Base-by-base conservation (phyloP, 2,329 filamentous ascomycete genomes). In the Trichothecium roseum region DNA sequence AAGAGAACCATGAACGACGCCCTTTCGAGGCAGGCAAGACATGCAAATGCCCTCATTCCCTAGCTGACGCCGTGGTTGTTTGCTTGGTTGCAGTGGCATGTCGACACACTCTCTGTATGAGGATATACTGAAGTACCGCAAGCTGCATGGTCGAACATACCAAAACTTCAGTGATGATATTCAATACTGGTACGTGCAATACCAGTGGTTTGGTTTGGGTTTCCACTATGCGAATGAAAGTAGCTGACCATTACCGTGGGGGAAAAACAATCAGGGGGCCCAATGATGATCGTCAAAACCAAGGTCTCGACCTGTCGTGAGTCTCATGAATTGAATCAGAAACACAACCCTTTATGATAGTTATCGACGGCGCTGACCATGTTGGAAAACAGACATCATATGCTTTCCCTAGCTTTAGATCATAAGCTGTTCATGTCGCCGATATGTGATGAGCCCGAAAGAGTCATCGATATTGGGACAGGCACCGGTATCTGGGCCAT, bases 401-500 rank as follows among this genome's bases (percentile, higher is more conserved):
- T 42, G n/a, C 30, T 49, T 9, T 42, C 43, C 4, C 42, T 51
- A 27, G 31, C 43, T 1, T 40, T 53, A 2, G 46, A 47, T 7
- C 42, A 49, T 18, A 32, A 45, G 30, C 37, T 53, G 5, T 48
- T 43, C 22, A 31, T 50, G 3, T 47, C 48, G 2, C 51, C 51
- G 1, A 37, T 54, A 15, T 35, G 41, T 8, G 30, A 37, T 4
- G 37, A 44, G n/a, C 47, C 49, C 1, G 14, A 40, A 29, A 37
- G 35, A 27, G 38, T 52, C 8, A 51, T 75, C 18, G 69, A 74
- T 42, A 51, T 74, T 13, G 67, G 69, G 18, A 75, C 71, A 5
- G 74, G 74, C 9, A 71, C 70, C 1, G 72, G 72, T 4, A 66
- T 71, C 39, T 74, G 71, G 72, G 64, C 69, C 3, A 52, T 47